Conservation (phyloP, 2,329 filamentous ascomycete genomes). For the Chaetoscypha palmicola region DNA sequence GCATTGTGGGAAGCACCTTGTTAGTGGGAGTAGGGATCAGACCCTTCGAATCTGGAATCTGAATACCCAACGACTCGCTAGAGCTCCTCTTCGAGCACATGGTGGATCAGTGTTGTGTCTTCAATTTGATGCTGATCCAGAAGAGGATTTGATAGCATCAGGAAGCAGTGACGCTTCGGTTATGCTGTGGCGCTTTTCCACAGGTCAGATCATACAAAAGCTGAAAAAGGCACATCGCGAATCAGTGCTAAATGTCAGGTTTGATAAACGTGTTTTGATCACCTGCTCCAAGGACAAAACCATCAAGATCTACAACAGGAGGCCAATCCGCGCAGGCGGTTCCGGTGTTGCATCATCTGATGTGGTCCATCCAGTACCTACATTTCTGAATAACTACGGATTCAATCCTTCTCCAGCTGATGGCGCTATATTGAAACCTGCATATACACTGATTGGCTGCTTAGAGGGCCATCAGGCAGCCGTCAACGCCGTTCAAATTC, state of each 20-base stretch:
- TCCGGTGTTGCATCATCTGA: constrained; percentile 42
- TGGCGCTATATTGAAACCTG: constrained; percentile 47
- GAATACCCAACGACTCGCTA: constrained; percentile 68
- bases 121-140: constrained; percentile 83
- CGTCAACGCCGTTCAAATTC: constrained; percentile 92
- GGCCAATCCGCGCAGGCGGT: constrained; percentile 54
- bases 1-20: constrained; percentile 75
- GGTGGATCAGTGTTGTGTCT: constrained; percentile 83
- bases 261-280: constrained; percentile 84
- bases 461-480: constrained; percentile 83
- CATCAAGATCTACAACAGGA: constrained; percentile 93
- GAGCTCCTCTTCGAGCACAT: constrained; percentile 70
- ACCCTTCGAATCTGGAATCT: constrained; percentile 88
- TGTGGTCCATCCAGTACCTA: constrained; percentile 46
- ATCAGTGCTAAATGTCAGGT: constrained; percentile 88
- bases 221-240: constrained; percentile 74
- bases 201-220: constrained; percentile 71
- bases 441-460: constrained; percentile 71
- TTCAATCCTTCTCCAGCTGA: constrained; percentile 40
- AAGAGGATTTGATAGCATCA: constrained; percentile 89
- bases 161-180: constrained; percentile 89
- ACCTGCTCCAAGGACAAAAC: constrained; percentile 97
- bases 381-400: constrained; percentile 47
- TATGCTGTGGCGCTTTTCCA: constrained; percentile 90
- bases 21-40: constrained; percentile 86